Percentiles rank a stretch among this genome's conserved stretches.
Conservation (phyloP, 2,329 filamentous ascomycete genomes). For the Hyphodiscus sp. region DNA sequence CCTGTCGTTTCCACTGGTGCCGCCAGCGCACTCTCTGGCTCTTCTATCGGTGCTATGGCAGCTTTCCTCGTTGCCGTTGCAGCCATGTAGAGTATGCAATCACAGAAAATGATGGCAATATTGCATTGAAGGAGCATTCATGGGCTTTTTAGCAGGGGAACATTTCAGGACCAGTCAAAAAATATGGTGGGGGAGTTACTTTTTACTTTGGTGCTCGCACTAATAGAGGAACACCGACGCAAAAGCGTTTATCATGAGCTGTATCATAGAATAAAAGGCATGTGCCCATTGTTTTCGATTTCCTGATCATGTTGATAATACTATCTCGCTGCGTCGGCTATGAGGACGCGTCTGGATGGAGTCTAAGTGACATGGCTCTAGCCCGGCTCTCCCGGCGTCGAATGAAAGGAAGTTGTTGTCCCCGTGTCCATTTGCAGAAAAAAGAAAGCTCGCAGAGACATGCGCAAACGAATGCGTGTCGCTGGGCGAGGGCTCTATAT, state of each 20-base stretch:
- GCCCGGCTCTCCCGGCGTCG: too few species aligned
- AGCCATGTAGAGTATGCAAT: conserved; percentile 20
- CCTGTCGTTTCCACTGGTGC: neutral
- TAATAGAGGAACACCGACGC: neutral
- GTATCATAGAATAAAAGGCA: neutral
- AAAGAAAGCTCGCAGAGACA: too few species aligned
- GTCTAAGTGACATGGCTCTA: too few species aligned
- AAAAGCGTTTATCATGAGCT: neutral
- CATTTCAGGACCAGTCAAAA: neutral
- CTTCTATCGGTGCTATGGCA: conserved; percentile 16
- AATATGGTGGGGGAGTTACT: neutral
- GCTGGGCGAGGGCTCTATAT: too few species aligned
- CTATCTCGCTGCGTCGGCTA: neutral
- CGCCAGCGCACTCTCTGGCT: conserved; percentile 5
- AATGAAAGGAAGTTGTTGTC: too few species aligned
- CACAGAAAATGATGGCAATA: neutral
- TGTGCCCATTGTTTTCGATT: neutral
- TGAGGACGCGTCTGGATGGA: too few species aligned
- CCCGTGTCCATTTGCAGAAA: too few species aligned
- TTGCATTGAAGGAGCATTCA: neutral
- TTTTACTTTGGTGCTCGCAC: neutral
- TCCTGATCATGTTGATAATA: neutral
- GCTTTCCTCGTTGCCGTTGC: conserved; percentile 16
- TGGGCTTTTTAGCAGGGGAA: neutral
- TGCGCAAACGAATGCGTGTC: too few species aligned